Evolutionary conservation across 805 yeast species (phyloP).

Genomic region (Kregervanrija pseudodelftensis): DNA sequence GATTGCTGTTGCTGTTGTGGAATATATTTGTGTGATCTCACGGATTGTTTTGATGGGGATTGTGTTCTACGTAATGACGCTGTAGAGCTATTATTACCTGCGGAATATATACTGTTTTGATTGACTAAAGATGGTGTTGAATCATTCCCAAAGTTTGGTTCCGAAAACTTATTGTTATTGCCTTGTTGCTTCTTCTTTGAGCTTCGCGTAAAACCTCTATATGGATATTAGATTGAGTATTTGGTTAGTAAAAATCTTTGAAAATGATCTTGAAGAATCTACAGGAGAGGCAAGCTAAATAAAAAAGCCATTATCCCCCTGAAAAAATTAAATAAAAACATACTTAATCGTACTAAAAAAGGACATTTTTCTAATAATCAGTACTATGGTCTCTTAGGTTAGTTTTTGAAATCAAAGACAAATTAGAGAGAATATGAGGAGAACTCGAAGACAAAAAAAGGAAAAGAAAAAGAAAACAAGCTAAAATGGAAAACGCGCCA

Average conservation of each 20-base stretch:
- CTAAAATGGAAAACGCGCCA: no score
- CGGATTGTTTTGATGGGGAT: constrained; percentile 40
- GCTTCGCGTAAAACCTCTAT: constrained; percentile 53
- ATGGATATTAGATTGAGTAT: constrained; percentile 2
- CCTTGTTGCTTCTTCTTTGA: constrained; percentile 27
- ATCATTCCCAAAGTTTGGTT: constrained; percentile 12
- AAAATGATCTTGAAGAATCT: no score
- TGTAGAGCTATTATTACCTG: constrained; percentile 39
- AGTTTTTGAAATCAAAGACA: no score
- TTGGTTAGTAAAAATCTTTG: no score
- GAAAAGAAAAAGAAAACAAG: no score
- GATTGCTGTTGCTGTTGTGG: constrained; percentile 27
- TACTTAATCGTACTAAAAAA: constrained; percentile 33
- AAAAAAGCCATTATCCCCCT: no score
- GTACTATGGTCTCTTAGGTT: no score
- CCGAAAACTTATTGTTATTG: constrained; percentile 13
- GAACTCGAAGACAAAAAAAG: no score
- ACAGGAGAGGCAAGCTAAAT: no score
- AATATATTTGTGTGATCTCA: constrained; percentile 22
- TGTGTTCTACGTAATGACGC: constrained; percentile 40
- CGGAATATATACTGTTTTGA: constrained; percentile 24
- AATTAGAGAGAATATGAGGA: no score
- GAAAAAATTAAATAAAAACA: constrained; percentile 7
- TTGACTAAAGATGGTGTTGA: constrained; percentile 12
- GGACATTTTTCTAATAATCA: constrained; percentile 24